Evolutionary conservation across 495 filamentous ascomycete species (phyloP).

Genomic region (Penicillium salamii): DNA sequence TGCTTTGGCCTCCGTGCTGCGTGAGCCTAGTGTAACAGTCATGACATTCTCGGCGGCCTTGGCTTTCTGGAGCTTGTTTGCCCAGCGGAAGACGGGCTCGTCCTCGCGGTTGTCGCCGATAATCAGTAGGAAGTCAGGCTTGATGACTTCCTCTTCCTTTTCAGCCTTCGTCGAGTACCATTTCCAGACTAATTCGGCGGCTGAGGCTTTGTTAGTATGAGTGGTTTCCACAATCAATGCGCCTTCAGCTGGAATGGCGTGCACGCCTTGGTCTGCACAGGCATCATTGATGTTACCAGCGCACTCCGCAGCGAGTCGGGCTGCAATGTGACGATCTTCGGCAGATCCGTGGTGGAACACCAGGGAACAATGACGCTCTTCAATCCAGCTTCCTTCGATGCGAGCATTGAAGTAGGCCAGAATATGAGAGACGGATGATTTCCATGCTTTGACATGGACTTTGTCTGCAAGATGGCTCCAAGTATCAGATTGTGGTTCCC

Average conservation of each 20-base stretch:
- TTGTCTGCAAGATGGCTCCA: slow-evolving; percentile 76
- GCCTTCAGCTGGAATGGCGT: slow-evolving; percentile 75
- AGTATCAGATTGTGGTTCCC: slow-evolving; percentile 57
- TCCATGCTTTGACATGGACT: slow-evolving; percentile 67
- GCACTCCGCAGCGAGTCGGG: slow-evolving; percentile 77
- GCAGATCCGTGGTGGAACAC: slow-evolving; percentile 84
- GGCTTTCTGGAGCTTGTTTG: slow-evolving; percentile 63
- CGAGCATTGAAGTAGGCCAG: slow-evolving; percentile 85
- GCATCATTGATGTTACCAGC: slow-evolving; percentile 92
- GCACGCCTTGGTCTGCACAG: slow-evolving; percentile 75
- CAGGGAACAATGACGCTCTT: slow-evolving; percentile 80
- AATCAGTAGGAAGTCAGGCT: slow-evolving; percentile 79
- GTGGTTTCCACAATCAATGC: slow-evolving; percentile 77
- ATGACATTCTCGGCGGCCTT: slow-evolving; percentile 62
- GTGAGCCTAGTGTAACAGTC: slow-evolving; percentile 77
- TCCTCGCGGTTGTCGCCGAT: slow-evolving; percentile 88
- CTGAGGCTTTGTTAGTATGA: slow-evolving; percentile 80
- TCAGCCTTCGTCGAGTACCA: slow-evolving; percentile 42
- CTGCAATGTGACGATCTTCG: slow-evolving; percentile 68
- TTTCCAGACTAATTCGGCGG: slow-evolving; percentile 65
- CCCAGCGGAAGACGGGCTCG: slow-evolving; percentile 90
- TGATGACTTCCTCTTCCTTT: slow-evolving; percentile 32
- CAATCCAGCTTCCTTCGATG: slow-evolving; percentile 79
- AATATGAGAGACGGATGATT: slow-evolving; percentile 69
- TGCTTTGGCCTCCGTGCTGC: slow-evolving; percentile 82